phyloP scores from a whole-genome alignment of 139 green algal species.

The Spirogloea muscicola region DNA sequence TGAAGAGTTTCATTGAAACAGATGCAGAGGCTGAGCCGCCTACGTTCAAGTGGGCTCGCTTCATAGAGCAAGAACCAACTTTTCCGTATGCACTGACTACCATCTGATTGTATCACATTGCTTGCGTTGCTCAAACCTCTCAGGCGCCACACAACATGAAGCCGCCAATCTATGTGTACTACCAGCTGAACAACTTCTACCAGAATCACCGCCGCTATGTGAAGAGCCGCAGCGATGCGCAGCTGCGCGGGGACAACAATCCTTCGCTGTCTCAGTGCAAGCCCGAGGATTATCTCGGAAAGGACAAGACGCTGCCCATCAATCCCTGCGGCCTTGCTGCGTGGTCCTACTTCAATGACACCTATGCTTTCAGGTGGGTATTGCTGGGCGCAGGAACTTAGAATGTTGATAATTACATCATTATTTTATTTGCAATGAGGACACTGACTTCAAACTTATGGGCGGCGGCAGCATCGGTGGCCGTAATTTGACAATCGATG shows the following conservation, averaged over 20 bases:
- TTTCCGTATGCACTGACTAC: too few species aligned
- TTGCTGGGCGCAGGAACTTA: too few species aligned
- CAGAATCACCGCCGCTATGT: conserved; percentile 90
- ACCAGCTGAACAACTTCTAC: conserved; percentile 79
- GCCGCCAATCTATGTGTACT: conserved; percentile 83
- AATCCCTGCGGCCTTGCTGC: conserved; percentile 89
- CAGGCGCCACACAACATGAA: conserved; percentile 58
- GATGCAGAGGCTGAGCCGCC: too few species aligned
- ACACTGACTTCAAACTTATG: neutral
- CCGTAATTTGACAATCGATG: conserved; percentile 50
- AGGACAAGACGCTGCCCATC: conserved; percentile 53
- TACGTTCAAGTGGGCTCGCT: too few species aligned
- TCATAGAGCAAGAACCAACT: too few species aligned
- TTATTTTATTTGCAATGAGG: too few species aligned
- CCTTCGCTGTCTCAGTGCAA: conserved; percentile 60
- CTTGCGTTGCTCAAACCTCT: too few species aligned
- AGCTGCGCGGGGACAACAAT: conserved; percentile 61
- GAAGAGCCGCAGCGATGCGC: conserved; percentile 65
- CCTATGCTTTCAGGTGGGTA: conserved; percentile 39
- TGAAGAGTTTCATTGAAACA: too few species aligned
- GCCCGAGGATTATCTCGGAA: conserved; percentile 50
- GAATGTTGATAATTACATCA: too few species aligned
- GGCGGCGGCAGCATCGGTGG: neutral
- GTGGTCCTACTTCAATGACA: conserved; percentile 90
- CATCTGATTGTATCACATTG: too few species aligned